These are phyloP conservation scores for Anisodus tanguticus DNA, from an alignment of 257 asterid genomes.

Conservation along the genomic window DNA sequence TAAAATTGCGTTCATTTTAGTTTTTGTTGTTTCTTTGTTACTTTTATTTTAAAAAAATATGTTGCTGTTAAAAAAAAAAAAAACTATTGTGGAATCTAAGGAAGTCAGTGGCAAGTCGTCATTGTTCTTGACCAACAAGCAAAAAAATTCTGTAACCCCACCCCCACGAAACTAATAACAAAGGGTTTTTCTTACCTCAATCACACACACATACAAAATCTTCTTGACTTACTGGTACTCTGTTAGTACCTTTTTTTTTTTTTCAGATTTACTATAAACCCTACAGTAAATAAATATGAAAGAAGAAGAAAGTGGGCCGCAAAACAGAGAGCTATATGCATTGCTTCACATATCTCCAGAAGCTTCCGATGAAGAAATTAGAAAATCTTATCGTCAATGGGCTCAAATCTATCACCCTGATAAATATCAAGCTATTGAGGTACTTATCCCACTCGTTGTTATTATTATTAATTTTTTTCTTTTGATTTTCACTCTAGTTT, in stretches of 20 bases:
- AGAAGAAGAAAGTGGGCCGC: conserved; percentile 36
- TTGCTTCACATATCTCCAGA: conserved; percentile 83
- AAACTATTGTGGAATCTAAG: neutral
- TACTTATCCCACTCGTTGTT: conserved; percentile 23
- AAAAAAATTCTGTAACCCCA: neutral
- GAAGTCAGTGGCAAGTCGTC: neutral
- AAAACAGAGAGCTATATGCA: conserved; percentile 78
- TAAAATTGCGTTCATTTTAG: no score
- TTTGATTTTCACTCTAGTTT: neutral
- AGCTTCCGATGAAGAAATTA: conserved; percentile 94
- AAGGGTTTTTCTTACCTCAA: neutral
- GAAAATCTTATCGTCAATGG: conserved; percentile 98
- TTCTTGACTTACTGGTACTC: neutral
- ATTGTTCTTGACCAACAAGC: conserved; percentile 21
- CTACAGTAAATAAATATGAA: conserved; percentile 28
- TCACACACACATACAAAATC: neutral
- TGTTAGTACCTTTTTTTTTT: neutral
- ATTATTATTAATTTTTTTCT: neutral
- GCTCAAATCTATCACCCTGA: conserved; percentile 98
- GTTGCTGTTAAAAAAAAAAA: neutral
- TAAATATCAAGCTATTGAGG: conserved; percentile 76
- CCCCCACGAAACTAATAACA: neutral
- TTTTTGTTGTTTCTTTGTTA: no score
- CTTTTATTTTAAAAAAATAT: no score
- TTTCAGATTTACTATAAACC: neutral